These are phyloP conservation scores for Phytophthora tubulina DNA, from an alignment of 352 stramenopile species.

Conservation along the genomic window DNA sequence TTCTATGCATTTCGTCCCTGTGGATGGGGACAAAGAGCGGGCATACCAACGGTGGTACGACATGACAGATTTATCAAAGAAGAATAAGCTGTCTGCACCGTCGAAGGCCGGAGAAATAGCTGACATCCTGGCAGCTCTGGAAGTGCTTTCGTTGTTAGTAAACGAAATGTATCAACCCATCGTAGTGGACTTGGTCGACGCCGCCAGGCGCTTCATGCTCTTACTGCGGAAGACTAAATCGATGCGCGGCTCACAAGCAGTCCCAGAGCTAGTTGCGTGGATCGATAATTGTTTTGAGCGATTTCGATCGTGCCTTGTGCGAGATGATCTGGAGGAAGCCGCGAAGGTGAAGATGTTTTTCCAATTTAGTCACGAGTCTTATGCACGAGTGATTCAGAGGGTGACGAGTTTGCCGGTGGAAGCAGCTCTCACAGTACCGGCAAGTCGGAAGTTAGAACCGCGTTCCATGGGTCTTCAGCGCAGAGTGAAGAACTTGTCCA, in stretches of 20 bases:
- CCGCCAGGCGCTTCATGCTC: constrained; percentile 7
- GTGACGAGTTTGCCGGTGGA: constrained; percentile 9
- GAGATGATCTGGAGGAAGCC: not conserved
- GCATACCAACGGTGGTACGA: not conserved
- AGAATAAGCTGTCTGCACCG: constrained; percentile 11
- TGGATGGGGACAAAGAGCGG: constrained; percentile 8
- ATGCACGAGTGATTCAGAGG: constrained; percentile 11
- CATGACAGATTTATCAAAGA: constrained; percentile 28
- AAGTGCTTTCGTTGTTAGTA: constrained; percentile 6
- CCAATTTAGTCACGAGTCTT: constrained; percentile 22
- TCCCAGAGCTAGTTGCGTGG: constrained; percentile 12
- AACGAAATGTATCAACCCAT: constrained; percentile 12
- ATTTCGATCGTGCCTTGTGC: not conserved
- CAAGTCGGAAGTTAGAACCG: too few species aligned
- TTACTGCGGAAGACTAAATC: not conserved
- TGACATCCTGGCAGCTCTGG: constrained; percentile 1
- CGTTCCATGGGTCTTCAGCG: not conserved
- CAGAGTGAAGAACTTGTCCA: not conserved
- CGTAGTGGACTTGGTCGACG: not conserved
- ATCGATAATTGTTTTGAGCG: constrained; percentile 18
- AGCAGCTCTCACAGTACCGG: not conserved
- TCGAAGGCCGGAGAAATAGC: not conserved
- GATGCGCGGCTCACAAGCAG: not conserved
- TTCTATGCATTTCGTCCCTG: constrained; percentile 1
- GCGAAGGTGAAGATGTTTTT: not conserved